Conservation (phyloP, 192 early-diverging fungal genomes). For the Phlyctochytrium planicorne region DNA sequence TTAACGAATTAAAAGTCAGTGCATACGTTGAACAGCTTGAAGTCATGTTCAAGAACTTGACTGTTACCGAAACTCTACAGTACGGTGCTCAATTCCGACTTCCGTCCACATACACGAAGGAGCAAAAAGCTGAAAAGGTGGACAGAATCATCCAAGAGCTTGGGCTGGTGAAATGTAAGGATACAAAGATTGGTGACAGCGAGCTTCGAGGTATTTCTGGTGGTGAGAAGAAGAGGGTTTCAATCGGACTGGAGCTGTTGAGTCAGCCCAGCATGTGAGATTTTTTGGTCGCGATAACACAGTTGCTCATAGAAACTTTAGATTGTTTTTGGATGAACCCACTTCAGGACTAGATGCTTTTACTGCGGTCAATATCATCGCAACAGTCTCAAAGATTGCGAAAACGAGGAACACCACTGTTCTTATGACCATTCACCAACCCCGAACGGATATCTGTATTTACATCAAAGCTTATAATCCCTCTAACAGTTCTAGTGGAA, state of each 20-base stretch:
- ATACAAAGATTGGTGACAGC: conserved; percentile 65
- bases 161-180: conserved; percentile 49
- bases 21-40: conserved; percentile 22
- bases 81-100: background rate
- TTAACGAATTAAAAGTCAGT: too few species aligned
- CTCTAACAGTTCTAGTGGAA: too few species aligned
- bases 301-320: too few species aligned
- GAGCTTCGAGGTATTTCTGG: conserved; percentile 79
- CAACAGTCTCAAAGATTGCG: conserved; percentile 44
- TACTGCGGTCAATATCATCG: conserved; percentile 49
- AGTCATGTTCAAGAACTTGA: conserved; percentile 63
- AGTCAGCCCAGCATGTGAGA: conserved; percentile 87
- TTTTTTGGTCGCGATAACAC: too few species aligned
- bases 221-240: conserved; percentile 88
- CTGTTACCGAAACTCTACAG: conserved; percentile 86
- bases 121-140: conserved; percentile 55
- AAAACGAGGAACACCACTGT: conserved; percentile 44
- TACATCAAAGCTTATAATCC: too few species aligned
- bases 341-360: conserved; percentile 63
- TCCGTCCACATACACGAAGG: background rate
- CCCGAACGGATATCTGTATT: too few species aligned
- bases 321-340: conserved; percentile 72
- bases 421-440: conserved; percentile 47
- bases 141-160: conserved; percentile 55
- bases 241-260: conserved; percentile 90